These are phyloP conservation scores for Auriculariales sp. DNA, from an alignment of 768 basidiomycete genomes.

Conservation along the genomic window DNA sequence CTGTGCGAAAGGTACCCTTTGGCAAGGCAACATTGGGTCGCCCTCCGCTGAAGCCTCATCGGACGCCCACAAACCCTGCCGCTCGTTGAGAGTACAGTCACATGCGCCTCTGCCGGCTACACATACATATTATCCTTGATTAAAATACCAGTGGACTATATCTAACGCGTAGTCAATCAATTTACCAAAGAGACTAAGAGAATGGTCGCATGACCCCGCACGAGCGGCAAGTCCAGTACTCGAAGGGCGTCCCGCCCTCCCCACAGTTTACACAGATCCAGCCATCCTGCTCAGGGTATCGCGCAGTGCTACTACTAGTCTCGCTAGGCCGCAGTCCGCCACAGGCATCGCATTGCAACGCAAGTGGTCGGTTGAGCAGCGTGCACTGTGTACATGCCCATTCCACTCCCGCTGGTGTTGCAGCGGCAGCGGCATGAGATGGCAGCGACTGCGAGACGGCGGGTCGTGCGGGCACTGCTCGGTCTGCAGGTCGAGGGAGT, in stretches of 20 bases:
- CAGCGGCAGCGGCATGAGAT: slow-evolving; percentile 1
- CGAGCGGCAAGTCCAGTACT: slow-evolving; percentile 60
- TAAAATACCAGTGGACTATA: too few relatives aligned
- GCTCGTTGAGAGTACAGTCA: too few relatives aligned
- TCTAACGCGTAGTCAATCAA: too few relatives aligned
- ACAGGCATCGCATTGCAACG: slow-evolving; percentile 51
- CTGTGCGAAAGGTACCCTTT: too few relatives aligned
- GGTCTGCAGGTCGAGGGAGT: slow-evolving; percentile 1
- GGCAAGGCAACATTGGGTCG: too few relatives aligned
- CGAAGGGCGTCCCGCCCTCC: slow-evolving; percentile 42
- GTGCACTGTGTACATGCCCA: slow-evolving; percentile 41
- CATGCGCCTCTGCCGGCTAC: too few relatives aligned
- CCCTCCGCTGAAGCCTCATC: too few relatives aligned
- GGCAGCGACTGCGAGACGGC: slow-evolving; percentile 2
- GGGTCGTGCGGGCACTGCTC: slow-evolving; percentile 3
- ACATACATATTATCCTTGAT: too few relatives aligned
- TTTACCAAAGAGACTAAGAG: not conserved
- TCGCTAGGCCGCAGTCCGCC: slow-evolving; percentile 22
- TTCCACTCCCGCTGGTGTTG: slow-evolving; percentile 5
- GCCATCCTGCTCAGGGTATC: slow-evolving; percentile 14
- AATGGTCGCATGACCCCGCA: slow-evolving; percentile 33
- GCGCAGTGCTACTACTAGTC: slow-evolving; percentile 7
- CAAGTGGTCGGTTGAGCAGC: slow-evolving; percentile 36
- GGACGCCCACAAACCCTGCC: too few relatives aligned
- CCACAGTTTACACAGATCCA: slow-evolving; percentile 61